Conservation (phyloP, 2,329 filamentous ascomycete genomes). For the Phialocephala sp. region DNA sequence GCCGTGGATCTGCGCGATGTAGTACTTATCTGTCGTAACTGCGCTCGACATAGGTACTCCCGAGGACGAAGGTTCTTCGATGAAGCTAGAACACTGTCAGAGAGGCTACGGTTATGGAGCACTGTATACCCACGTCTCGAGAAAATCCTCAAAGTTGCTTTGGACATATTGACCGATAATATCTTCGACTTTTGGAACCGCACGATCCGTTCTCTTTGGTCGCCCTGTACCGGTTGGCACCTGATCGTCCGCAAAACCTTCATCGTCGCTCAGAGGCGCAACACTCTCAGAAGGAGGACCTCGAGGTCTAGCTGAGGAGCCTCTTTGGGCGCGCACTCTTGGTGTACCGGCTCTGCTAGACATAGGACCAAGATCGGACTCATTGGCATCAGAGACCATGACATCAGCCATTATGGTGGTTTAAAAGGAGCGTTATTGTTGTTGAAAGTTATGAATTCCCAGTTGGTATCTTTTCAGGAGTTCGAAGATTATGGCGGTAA, state of each 20-base stretch:
- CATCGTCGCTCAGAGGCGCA: slow-evolving; percentile 66
- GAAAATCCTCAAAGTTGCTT: slow-evolving; percentile 78
- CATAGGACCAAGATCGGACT: slow-evolving; percentile 35
- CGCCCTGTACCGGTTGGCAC: slow-evolving; percentile 58
- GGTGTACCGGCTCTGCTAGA: slow-evolving; percentile 39
- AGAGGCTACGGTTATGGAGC: slow-evolving; percentile 1
- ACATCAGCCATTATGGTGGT: slow-evolving; percentile 40
- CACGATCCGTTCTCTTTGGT: slow-evolving; percentile 49
- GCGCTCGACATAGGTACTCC: slow-evolving; percentile 70
- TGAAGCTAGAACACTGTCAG: slow-evolving; percentile 53
- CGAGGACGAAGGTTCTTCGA: slow-evolving; percentile 70
- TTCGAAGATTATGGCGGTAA: slow-evolving; percentile 28
- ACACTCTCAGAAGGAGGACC: slow-evolving; percentile 66
- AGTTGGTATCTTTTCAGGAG: slow-evolving; percentile 32
- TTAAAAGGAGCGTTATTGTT: slow-evolving; percentile 26
- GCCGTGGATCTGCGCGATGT: slow-evolving; percentile 81
- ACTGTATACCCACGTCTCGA: slow-evolving; percentile 68
- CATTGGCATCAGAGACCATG: slow-evolving; percentile 42
- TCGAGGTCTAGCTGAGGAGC: slow-evolving; percentile 42
- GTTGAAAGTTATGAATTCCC: slow-evolving; percentile 28
- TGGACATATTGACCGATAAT: slow-evolving; percentile 76
- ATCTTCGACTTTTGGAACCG: slow-evolving; percentile 77
- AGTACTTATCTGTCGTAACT: slow-evolving; percentile 79
- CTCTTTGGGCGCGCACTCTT: slow-evolving; percentile 32
- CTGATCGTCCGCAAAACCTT: slow-evolving; percentile 69